These are phyloP conservation scores for Rhodotorula sphaerocarpa DNA, from an alignment of 768 basidiomycete genomes.

Conservation along the genomic window DNA sequence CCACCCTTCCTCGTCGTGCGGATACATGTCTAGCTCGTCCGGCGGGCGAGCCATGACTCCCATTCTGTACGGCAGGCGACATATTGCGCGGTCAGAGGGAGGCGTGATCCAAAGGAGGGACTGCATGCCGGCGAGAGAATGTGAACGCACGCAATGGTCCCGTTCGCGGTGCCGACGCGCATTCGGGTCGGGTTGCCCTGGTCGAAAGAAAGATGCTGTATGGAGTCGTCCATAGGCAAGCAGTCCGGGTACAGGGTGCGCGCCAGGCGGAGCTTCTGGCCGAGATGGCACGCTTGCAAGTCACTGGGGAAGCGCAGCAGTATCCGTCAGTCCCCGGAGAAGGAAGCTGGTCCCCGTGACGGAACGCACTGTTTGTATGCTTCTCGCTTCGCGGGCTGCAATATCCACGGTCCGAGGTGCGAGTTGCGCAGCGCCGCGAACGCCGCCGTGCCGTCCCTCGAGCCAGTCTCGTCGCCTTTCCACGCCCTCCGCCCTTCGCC, in stretches of 20 bases:
- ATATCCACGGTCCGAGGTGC: not conserved
- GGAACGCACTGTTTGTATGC: not conserved
- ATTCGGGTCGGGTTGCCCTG: not conserved
- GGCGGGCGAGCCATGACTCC: not conserved
- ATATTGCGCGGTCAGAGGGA: not conserved
- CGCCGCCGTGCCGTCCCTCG: too few species aligned
- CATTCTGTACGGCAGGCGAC: not conserved
- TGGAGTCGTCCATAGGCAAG: constrained; percentile 23
- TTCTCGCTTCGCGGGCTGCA: not conserved
- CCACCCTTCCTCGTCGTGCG: constrained; percentile 31
- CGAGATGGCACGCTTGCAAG: not conserved
- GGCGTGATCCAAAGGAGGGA: not conserved
- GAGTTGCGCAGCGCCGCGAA: not conserved
- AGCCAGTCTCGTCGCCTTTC: too few species aligned
- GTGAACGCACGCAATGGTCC: constrained; percentile 19
- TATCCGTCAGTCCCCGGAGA: not conserved
- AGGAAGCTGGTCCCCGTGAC: too few species aligned
- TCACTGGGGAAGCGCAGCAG: not conserved
- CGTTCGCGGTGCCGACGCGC: constrained; percentile 13
- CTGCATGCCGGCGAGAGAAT: not conserved
- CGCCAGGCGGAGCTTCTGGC: not conserved
- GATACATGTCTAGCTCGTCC: constrained; percentile 17
- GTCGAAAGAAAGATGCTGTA: constrained; percentile 27
- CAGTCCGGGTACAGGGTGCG: constrained; percentile 21
- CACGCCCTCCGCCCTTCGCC: not conserved